Conservation (phyloP, 106 monocot species). For the Dioscorea dumetorum region DNA sequence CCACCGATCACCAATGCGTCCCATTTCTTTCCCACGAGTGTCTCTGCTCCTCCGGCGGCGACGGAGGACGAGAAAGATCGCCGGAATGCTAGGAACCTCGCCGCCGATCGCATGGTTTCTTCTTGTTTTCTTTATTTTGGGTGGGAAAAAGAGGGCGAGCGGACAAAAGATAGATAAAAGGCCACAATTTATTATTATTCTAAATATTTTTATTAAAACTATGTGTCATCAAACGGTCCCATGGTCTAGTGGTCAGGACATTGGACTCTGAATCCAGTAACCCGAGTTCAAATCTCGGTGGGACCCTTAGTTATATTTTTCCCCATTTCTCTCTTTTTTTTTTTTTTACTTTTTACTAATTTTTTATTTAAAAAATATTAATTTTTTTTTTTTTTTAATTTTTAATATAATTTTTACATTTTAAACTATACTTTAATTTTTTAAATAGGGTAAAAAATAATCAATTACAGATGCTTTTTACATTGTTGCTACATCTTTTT, state of each 20-base stretch:
- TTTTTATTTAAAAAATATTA: too few species aligned
- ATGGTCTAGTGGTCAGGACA: background rate
- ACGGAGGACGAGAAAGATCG: conserved; percentile 18
- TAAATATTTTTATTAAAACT: background rate
- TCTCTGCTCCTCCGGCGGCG: background rate
- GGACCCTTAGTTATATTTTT: conserved; percentile 42
- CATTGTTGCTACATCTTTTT: too few species aligned
- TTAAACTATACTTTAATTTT: too few species aligned
- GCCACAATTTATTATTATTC: background rate
- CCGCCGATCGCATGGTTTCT: conserved; percentile 11
- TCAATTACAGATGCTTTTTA: too few species aligned
- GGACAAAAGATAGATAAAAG: background rate
- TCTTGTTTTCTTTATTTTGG: too few species aligned
- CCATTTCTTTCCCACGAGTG: conserved; percentile 28
- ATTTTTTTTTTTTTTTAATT: too few species aligned
- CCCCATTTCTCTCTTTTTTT: background rate
- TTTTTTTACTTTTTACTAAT: too few species aligned
- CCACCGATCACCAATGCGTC: conserved; percentile 85
- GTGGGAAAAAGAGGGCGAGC: background rate
- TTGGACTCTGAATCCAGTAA: conserved; percentile 15
- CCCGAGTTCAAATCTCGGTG: conserved; percentile 93
- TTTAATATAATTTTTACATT: too few species aligned
- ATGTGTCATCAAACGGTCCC: background rate
- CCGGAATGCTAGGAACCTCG: conserved; percentile 1
- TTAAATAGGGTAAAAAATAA: too few species aligned